Evolutionary conservation across 140 eudicot genomes (phyloP), one percentile per base, ranked within the genome.

Genomic region (Cichorium intybus): DNA sequence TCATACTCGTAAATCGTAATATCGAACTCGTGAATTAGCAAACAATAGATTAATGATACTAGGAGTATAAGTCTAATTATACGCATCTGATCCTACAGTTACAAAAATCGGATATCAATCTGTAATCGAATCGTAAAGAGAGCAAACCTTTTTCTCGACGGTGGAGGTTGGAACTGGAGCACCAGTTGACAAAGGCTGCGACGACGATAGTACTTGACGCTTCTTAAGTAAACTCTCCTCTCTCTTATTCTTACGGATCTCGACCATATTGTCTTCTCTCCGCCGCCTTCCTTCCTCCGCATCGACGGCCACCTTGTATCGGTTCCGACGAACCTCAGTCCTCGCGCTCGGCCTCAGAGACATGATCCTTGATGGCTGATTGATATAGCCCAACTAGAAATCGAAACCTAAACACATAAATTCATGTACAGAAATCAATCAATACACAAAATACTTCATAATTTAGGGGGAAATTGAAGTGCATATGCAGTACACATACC

Each of bases 211-310:
- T 0, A 87, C 97, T 77, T 91, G 95, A 33, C 97, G 96, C 84
- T 91, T 91, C 82, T 91, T 91, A 39, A 87, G 84, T 68, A 91
- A 83, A 78, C 76, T 88, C 81, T 91, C 97, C 57, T 91, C 96
- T 14, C 97, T 79, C 82, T 80, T 87, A 56, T 56, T 87, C 82
- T 91, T 91, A 0, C 96, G 88, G 91, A 91, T 87, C 95, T 91
- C 97, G 56, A 87, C 96, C 96, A 87, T 85, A 50, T 82, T 81
- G 26, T 88, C 96, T 70, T 87, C 96, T 64, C 96, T 88, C 77
- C 97, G 76, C 12, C 97, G 66, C 64, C 97, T 64, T 6, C 97
- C 96, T 37, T 91, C 96, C 10, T 91, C 96, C 46, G 95, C 97
- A 57, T 87, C 95, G 69, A 91, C 95, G 57, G 95, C 82, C 34